phyloP scores from a whole-genome alignment of 306 rosid species.

The Rubus idaeus region DNA sequence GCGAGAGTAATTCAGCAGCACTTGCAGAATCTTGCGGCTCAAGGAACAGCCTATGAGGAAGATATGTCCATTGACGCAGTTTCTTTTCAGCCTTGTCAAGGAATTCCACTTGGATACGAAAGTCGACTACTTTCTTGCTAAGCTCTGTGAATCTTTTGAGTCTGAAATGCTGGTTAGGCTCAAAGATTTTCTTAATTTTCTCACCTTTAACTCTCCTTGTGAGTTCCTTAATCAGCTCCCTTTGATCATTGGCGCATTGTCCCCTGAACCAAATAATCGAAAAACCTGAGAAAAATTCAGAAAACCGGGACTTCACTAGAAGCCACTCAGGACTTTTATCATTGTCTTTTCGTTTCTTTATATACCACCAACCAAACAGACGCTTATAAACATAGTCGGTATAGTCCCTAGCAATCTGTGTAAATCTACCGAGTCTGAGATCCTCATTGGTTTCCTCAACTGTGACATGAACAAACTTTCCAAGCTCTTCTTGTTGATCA shows the following conservation, averaged over 20 bases:
- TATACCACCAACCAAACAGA: too few species aligned
- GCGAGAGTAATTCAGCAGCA: not conserved
- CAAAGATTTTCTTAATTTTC: not conserved
- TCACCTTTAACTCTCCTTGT: not conserved
- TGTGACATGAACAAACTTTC: not conserved
- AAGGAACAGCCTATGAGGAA: not conserved
- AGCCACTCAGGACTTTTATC: not conserved
- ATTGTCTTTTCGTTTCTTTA: too few species aligned
- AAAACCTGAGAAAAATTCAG: too few species aligned
- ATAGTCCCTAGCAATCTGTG: not conserved
- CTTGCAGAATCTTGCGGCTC: not conserved
- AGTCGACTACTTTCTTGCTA: not conserved
- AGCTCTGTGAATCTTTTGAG: not conserved
- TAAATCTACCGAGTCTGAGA: not conserved
- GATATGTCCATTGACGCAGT: not conserved
- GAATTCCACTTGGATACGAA: not conserved
- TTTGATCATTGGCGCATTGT: not conserved
- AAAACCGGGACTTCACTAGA: not conserved
- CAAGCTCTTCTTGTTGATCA: not conserved
- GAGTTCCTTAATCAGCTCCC: not conserved
- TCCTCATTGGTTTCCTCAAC: not conserved
- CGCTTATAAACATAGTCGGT: not conserved
- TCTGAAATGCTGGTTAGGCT: not conserved
- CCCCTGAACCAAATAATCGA: conserved; percentile 9
- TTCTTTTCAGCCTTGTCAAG: not conserved